Base-by-base conservation (phyloP, 129 eudicot species). In the Apium graveolens region DNA sequence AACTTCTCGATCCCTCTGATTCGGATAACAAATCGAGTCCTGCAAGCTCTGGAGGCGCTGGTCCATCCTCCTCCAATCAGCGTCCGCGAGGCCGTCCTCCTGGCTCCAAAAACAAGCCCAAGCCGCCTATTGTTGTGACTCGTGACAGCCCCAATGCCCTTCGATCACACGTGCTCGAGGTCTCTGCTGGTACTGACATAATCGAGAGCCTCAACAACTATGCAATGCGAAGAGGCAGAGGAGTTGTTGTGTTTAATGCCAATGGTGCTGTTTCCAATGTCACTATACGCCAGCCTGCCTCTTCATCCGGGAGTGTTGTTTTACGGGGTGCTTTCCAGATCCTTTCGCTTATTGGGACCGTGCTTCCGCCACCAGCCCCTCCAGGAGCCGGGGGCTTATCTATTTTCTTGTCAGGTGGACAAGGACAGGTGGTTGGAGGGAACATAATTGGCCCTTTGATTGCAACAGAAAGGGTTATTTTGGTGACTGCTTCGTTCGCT, bases 281-380 rank as follows among this genome's bases (percentile, higher is more conserved):
- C 27, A 76, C 26, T 5, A 18, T 81, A 1, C 76, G 80, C 13
- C 84, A 75, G 55, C 80, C 84, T 13, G 21, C 14, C 32, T 66
- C 53, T 75, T 26, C 79, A 7, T 14, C 74, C 1, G 79, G 74
- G 66, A 32, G 76, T 57, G n/a, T 73, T 65, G 51, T 81, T 2
- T 39, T 81, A 26, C 79, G 27, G 27, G 84, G 84, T 1, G 11
- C 75, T 49, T 81, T 75, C 37, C 76, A 75, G 76, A 75, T 81
- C 8, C 32, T 81, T 11, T 75, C 84, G 12, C 53, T 81, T 14
- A 45, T 63, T 11, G 84, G 84, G 7, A 63, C 84, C 1, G 45
- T 81, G 31, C 76, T 81, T 20, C 84, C 84, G n/a, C 80, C 83
- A 7, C 83, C 84, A 7, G 84, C 80, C 1, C 84, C 84, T 0